A percentile compares a stretch with the other conserved stretches of the same genome.
phyloP scores from a whole-genome alignment of 1,139 yeast genomes.

The Wickerhamiella pararugosa region DNA sequence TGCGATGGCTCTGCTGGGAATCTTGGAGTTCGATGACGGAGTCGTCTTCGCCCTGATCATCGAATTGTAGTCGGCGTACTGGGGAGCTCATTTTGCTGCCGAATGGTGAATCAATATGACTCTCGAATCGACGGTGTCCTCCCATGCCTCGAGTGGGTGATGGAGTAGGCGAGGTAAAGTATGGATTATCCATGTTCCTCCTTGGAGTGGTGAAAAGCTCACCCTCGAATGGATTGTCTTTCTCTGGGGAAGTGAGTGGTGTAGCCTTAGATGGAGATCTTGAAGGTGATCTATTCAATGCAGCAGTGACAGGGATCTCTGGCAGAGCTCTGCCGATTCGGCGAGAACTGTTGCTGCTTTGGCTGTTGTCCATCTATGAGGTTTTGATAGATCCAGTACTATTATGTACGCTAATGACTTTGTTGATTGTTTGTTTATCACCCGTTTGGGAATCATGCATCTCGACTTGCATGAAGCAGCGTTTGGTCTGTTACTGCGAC shows the following conservation, averaged over 20 bases:
- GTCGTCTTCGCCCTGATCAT: constrained; percentile 15
- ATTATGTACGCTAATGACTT: too few species aligned
- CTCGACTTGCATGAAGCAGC: too few species aligned
- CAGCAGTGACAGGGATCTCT: constrained; percentile 4
- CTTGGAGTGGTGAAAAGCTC: constrained; percentile 1
- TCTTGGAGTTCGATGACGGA: constrained; percentile 10
- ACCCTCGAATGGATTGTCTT: neutral
- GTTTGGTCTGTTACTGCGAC: too few species aligned
- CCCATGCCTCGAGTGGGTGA: constrained; percentile 14
- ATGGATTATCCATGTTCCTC: neutral
- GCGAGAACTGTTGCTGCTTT: too few species aligned
- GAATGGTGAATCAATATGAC: constrained; percentile 8
- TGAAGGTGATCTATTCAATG: neutral
- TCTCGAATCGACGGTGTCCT: constrained; percentile 10
- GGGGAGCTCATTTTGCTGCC: constrained; percentile 15
- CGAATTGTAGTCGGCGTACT: constrained; percentile 12
- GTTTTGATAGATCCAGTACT: too few species aligned
- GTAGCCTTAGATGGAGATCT: constrained; percentile 1
- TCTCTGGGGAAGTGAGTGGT: constrained; percentile 1
- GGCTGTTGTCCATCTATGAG: too few species aligned
- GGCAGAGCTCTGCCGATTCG: constrained; percentile 1
- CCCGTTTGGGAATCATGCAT: too few species aligned
- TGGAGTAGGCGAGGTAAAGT: constrained; percentile 3
- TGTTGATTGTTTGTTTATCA: too few species aligned
- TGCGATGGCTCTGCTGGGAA: constrained; percentile 7